Evolutionary conservation across 225 moss, liverwort and hornwort species (phyloP), one percentile per base, ranked within the genome.

Genomic region (Neckera pumila): DNA sequence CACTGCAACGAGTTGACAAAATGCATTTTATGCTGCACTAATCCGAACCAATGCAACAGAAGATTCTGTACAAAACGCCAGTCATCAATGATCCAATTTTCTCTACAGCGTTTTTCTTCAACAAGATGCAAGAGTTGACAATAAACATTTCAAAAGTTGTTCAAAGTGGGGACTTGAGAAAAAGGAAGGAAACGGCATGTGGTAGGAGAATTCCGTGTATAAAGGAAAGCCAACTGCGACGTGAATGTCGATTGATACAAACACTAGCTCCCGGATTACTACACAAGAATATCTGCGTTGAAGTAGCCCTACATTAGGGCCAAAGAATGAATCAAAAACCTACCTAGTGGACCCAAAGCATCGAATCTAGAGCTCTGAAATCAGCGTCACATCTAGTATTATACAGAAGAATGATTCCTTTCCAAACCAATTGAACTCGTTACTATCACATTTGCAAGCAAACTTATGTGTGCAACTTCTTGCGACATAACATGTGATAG

Each of bases 251-350:
- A 80, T 72, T 62, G 73, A 56, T 58, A 57, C 81, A 64, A 89
- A 86, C 76, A 82, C 31, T 49, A 69, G 74, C 61, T 83, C 75
- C 77, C 79, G 90, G 67, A 70, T 86, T n/a, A 22, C 76, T 87
- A 76, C 82, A 76, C 76, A 74, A 89, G 66, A 82, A 86, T 81
- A 36, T 79, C 85, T 80, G 56, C 51, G 45, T 59, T 84, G 63
- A 79, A 85, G 54, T 80, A 65, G 86, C 86, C 86, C 76, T 74
- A 58, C 23, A 69, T 75, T 58, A 64, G 56, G 62, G 76, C 61
- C 83, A 76, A 83, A 87, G 78, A 90, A 90, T 90, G 70, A 83
- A 80, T 51, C 51, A 40, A 79, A 84, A 69, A 67, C 83, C 86
- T 82, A 86, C 42, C 83, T 83, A 86, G 30, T 58, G 82, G 49